These are phyloP conservation scores for Litsea cubeba DNA, from an alignment of 164 flowering plant species.

Conservation along the genomic window DNA sequence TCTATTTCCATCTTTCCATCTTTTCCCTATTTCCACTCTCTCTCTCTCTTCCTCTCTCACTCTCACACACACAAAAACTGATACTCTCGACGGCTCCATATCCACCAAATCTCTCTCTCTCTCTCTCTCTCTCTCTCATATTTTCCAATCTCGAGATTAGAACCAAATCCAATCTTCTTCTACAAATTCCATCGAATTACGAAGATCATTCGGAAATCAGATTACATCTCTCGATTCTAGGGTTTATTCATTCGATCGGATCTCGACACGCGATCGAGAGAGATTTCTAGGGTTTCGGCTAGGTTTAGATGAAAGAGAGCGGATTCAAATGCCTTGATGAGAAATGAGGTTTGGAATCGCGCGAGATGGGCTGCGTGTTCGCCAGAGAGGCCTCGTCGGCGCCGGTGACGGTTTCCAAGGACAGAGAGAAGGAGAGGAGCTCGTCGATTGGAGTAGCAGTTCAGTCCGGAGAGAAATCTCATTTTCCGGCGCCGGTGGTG, in stretches of 20 bases:
- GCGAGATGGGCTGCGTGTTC: constrained; percentile 49
- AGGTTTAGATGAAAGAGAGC: neutral
- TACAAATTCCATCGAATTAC: too few species aligned
- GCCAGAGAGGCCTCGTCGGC: constrained; percentile 26
- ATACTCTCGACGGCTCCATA: too few species aligned
- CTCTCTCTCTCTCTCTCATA: neutral
- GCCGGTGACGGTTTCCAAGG: constrained; percentile 22
- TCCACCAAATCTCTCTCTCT: neutral
- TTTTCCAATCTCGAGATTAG: neutral
- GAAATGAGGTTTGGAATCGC: constrained; percentile 15
- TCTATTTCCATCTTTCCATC: too few species aligned
- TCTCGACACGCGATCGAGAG: neutral
- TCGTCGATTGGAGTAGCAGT: neutral
- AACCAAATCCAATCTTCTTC: neutral
- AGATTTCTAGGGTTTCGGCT: neutral
- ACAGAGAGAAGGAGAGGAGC: constrained; percentile 12
- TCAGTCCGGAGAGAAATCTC: constrained; percentile 13
- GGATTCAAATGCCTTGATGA: constrained; percentile 8
- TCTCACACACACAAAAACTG: too few species aligned
- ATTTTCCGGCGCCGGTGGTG: constrained; percentile 9
- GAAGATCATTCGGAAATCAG: too few species aligned
- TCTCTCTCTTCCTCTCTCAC: too few species aligned
- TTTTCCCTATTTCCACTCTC: too few species aligned
- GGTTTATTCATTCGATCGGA: neutral
- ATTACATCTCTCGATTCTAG: neutral